Evolutionary conservation across 352 stramenopile genomes (phyloP), one percentile per base, ranked within the genome.

Genomic region (Phytophthora sp.): DNA sequence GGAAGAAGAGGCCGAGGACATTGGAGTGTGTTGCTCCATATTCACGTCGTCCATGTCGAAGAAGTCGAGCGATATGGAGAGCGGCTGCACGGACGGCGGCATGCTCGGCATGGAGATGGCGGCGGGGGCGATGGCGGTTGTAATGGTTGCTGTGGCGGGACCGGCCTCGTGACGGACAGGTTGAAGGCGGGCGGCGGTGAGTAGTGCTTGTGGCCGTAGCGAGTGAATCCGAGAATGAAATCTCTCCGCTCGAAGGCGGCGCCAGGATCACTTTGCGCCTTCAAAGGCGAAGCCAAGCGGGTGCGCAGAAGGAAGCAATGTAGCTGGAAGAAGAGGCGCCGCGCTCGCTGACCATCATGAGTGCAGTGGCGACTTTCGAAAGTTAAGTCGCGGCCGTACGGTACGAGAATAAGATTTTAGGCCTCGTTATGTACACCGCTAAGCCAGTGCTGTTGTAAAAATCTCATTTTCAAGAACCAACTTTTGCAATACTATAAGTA

Each of bases 51-150:
- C 42, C 39, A 78, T 66, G 49, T 78, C 66, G 47, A 78, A 78
- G 15, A 74, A 61, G 44, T 78, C 71, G 54, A 75, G 66, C 53
- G 71, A 78, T n/a, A 78, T 73, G 23, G 71, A 69, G 23, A 78
- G 61, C 18, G 62, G 69, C 3, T 74, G 69, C 45, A 70, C 41
- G 16, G 49, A 64, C 21, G 42, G 56, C 44, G 70, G 56, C 65
- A 71, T 72, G 20, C 24, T 67, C 26, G 67, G 31, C 63, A 69
- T 56, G 26, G 64, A 55, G 39, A 61, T 64, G 44, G 67, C 33
- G 47, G 65, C 66, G 50, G 69, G 9, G 23, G 46, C 65, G 26
- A 74, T 46, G 51, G 60, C 65, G 44, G 69, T 77, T 27, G 59
- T 65, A 66, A 71, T 74, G 49, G 61, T 74, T 63, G 50, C 29